phyloP scores from a whole-genome alignment of 1,139 yeast genomes.

The Debaryomyces robertsiae region DNA sequence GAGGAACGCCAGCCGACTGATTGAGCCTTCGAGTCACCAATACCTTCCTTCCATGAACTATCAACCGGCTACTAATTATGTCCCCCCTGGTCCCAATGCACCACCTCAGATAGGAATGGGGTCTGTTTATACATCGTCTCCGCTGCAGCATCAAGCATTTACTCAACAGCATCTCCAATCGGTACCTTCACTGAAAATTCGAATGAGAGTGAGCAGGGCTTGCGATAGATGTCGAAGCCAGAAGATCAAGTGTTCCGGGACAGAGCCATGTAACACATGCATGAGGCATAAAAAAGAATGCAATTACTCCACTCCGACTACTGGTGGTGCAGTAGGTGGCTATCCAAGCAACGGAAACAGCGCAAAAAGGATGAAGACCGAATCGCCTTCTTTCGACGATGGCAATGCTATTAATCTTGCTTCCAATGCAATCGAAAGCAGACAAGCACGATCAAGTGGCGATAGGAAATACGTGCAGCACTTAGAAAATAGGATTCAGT shows the following conservation, averaged over 20 bases:
- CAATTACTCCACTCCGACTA: constrained; percentile 19
- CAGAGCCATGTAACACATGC: constrained; percentile 57
- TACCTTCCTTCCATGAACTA: constrained; percentile 5
- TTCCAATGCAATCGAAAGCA: constrained; percentile 16
- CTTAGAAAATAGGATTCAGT: constrained; percentile 44
- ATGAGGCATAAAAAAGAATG: constrained; percentile 47
- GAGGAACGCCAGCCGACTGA: constrained; percentile 2
- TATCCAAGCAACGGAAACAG: background rate
- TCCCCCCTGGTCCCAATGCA: background rate
- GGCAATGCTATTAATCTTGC: constrained; percentile 14
- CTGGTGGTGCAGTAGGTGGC: background rate
- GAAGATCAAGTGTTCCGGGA: constrained; percentile 65
- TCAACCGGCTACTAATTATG: background rate
- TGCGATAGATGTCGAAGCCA: constrained; percentile 63
- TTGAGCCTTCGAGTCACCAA: constrained; percentile 5
- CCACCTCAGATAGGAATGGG: background rate
- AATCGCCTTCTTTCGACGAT: constrained; percentile 15
- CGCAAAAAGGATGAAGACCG: constrained; percentile 16
- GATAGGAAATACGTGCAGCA: constrained; percentile 31
- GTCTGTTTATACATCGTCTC: background rate
- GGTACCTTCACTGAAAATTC: constrained; percentile 13
- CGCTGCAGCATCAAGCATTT: constrained; percentile 1
- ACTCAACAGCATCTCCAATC: constrained; percentile 2
- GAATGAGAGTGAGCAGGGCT: constrained; percentile 57
- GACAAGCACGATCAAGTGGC: constrained; percentile 11